Evolutionary conservation across 2,329 filamentous ascomycete genomes (phyloP), one percentile per base, ranked within the genome.

Genomic region (Ceratocystis papillata): DNA sequence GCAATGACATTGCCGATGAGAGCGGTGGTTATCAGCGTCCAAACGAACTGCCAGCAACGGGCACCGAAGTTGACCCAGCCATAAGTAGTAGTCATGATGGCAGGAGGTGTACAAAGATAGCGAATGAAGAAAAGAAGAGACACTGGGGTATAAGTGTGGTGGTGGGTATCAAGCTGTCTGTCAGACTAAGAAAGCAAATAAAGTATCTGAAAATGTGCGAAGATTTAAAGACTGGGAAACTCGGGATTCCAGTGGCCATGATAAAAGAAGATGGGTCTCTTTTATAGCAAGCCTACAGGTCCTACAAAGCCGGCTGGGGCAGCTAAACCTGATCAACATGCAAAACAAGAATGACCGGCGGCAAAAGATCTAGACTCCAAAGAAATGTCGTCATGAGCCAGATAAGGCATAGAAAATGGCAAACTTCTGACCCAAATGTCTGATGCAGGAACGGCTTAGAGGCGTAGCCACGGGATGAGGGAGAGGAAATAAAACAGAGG

Each of bases 1-100:
- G 80, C 79, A 68, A 84, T 82, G 71, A 83, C 79, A 69, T 84
- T 84, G 71, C 82, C 82, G 69, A 84, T 77, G 66, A 85, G 78
- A 44, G 78, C 81, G 1, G 81, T 83, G 65, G 80, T 74, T 69
- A 85, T 75, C 53, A 85, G 71, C 37, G 79, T 77, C 72, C 79
- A 79, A 69, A 84, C 72, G 65, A 85, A 73, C 72, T 83, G 80
- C 67, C 77, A 67, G 65, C 72, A 71, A 70, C 82, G 81, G 70
- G 83, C 71, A 70, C 60, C 72, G 67, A 77, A 73, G 69, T 77
- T 77, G 70, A 81, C 71, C 69, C 60, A 67, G 20, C 80, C 71
- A 69, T 41, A 41, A 41, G 73, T 73, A 44, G 73, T 62, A 66
- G 74, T 72, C 75, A 76, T 76, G 69, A 62, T 71, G 70, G 25